phyloP scores from a whole-genome alignment of 1,139 yeast genomes.

The Yamadazyma aaseri region DNA sequence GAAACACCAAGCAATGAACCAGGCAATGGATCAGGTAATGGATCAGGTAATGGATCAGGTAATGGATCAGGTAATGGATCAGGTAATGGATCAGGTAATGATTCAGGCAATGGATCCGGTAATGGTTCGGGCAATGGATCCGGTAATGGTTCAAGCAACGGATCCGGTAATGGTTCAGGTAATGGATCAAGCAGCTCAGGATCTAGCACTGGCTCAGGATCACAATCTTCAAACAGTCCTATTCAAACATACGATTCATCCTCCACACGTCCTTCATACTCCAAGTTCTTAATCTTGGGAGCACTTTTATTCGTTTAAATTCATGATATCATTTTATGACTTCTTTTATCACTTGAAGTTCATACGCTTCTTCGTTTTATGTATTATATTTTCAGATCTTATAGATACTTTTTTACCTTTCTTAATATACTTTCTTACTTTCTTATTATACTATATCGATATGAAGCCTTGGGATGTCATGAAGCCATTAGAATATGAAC shows the following conservation, averaged over 20 bases:
- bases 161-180: slow-evolving; percentile 1
- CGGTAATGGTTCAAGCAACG: neutral
- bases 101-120: neutral
- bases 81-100: neutral
- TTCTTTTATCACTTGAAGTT: neutral
- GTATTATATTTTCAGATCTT: too few relatives aligned
- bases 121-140: neutral
- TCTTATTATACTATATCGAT: neutral
- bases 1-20: neutral
- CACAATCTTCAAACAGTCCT: neutral
- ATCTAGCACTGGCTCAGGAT: neutral
- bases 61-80: slow-evolving; percentile 1
- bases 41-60: neutral
- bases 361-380: too few relatives aligned
- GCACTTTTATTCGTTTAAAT: neutral
- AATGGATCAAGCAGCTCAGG: neutral
- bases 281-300: neutral
- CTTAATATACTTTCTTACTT: too few relatives aligned
- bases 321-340: neutral
- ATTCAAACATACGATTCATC: slow-evolving; percentile 4
- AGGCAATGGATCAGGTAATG: neutral
- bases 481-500: neutral
- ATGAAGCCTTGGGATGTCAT: neutral
- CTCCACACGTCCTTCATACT: neutral
- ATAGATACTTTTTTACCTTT: too few relatives aligned